Evolutionary conservation across 2,329 filamentous ascomycete species (phyloP).

Genomic region (Hypomyces perniciosus): DNA sequence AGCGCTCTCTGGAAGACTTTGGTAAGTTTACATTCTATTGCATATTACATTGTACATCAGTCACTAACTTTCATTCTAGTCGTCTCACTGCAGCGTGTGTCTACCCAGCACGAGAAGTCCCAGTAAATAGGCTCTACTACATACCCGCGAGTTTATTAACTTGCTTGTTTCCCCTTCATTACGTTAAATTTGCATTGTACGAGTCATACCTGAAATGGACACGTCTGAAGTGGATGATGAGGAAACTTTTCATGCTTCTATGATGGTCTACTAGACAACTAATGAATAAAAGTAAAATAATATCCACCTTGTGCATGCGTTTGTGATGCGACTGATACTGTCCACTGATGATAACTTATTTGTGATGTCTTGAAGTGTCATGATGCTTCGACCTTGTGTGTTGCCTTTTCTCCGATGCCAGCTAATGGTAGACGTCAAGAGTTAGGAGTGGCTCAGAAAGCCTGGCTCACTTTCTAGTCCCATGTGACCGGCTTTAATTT

Average conservation of each 20-base stretch:
- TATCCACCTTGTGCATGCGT: slow-evolving; percentile 1
- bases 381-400: neutral
- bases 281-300: slow-evolving; percentile 41
- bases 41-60: neutral
- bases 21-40: slow-evolving; percentile 52
- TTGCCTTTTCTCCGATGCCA: neutral
- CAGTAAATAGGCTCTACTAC: slow-evolving; percentile 46
- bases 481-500: neutral
- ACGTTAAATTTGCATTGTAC: slow-evolving; percentile 36
- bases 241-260: slow-evolving; percentile 34
- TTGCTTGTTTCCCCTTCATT: slow-evolving; percentile 34
- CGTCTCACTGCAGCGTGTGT: slow-evolving; percentile 83
- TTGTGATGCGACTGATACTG: no score
- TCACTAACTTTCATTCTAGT: slow-evolving; percentile 56
- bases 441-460: no score
- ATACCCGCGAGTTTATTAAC: slow-evolving; percentile 33
- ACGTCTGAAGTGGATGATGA: slow-evolving; percentile 30
- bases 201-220: slow-evolving; percentile 31
- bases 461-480: neutral
- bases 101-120: slow-evolving; percentile 86
- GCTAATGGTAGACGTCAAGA: no score
- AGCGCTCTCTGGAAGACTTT: slow-evolving; percentile 83
- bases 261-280: slow-evolving; percentile 34
- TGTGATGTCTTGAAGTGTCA: neutral
- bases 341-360: neutral